Evolutionary conservation across 2,329 filamentous ascomycete species (phyloP), one percentile per base, ranked within the genome.

Genomic region (Talaromyces sp.): DNA sequence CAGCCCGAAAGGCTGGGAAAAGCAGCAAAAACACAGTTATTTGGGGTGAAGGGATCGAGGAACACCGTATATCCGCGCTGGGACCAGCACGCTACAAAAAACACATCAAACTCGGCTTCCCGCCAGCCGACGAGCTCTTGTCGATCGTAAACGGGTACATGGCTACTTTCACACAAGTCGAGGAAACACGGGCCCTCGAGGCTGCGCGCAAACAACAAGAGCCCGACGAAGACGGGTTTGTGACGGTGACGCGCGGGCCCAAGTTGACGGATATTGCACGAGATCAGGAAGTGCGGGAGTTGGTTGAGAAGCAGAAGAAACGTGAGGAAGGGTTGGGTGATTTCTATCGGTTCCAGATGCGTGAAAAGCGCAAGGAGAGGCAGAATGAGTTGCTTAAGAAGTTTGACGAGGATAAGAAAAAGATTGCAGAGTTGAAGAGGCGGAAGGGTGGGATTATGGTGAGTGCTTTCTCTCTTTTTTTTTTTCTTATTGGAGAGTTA

Each of bases 141-240:
- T 78, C 81, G 44, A 84, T 86, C 4, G 88, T 96, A 27, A 92
- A 97, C 71, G 86, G 88, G 39, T 98, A 92, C 80, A 96, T 98
- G 83, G 84, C 85, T 25, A 81, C 87, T n/a, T 98, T 92, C 78
- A 74, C 76, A 28, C 75, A 89, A 82, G 78, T 84, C 71, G 78
- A 91, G 81, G 78, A 90, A 84, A 81, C 86, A 75, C 77, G 88
- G 81, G 75, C 88, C 81, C 67, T 83, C 71, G 66, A 87, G 79
- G 77, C 82, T 80, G 71, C 89, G 78, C 72, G 84, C 60, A 79
- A 88, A 64, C 86, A 91, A 63, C 88, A 89, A 67, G 88, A 92
- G 69, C 92, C 93, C 0, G 95, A 99, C 74, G 93, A 92, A 71
- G 95, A 99, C 74, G 95, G 95, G 1, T 99, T 99, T 73, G 84